A percentile compares a stretch with the other conserved stretches of the same genome.
Evolutionary conservation across 495 filamentous ascomycete genomes (phyloP).

Genomic region (Penicillium herquei): DNA sequence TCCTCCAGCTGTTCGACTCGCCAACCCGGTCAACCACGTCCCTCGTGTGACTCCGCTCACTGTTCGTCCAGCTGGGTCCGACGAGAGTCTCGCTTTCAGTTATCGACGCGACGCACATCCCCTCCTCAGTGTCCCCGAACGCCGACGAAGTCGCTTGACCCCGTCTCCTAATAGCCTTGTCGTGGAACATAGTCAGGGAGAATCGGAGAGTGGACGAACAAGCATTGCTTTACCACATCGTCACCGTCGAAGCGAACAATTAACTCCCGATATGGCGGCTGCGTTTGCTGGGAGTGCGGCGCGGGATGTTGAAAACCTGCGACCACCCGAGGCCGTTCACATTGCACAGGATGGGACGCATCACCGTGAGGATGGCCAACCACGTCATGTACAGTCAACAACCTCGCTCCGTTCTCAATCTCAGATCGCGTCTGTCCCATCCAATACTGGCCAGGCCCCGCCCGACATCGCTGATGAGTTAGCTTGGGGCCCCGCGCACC

Average conservation of each 20-base stretch:
- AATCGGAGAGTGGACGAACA: conserved; percentile 57
- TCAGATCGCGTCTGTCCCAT: conserved; percentile 41
- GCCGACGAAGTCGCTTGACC: conserved; percentile 55
- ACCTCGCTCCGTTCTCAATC: conserved; percentile 42
- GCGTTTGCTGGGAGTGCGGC: conserved; percentile 34
- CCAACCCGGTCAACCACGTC: conserved; percentile 51
- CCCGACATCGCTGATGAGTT: conserved; percentile 48
- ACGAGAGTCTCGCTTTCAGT: conserved; percentile 42
- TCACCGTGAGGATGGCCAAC: conserved; percentile 24
- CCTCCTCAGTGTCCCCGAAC: conserved; percentile 67
- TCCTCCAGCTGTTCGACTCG: conserved; percentile 42
- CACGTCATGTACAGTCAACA: conserved; percentile 39
- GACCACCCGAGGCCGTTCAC: conserved; percentile 33
- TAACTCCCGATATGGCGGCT: conserved; percentile 46
- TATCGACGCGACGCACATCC: conserved; percentile 58
- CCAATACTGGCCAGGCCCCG: conserved; percentile 44
- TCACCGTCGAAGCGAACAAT: conserved; percentile 38
- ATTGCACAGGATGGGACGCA: conserved; percentile 26
- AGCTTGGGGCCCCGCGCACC: conserved; percentile 83
- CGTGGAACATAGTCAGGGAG: conserved; percentile 60
- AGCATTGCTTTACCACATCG: conserved; percentile 67
- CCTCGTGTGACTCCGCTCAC: conserved; percentile 45
- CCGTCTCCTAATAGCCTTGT: conserved; percentile 59
- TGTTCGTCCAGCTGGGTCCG: conserved; percentile 27
- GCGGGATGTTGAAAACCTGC: conserved; percentile 29